Base-by-base conservation (phyloP, 1,284 basidiomycete species). In the Anthracocystis setariae region DNA sequence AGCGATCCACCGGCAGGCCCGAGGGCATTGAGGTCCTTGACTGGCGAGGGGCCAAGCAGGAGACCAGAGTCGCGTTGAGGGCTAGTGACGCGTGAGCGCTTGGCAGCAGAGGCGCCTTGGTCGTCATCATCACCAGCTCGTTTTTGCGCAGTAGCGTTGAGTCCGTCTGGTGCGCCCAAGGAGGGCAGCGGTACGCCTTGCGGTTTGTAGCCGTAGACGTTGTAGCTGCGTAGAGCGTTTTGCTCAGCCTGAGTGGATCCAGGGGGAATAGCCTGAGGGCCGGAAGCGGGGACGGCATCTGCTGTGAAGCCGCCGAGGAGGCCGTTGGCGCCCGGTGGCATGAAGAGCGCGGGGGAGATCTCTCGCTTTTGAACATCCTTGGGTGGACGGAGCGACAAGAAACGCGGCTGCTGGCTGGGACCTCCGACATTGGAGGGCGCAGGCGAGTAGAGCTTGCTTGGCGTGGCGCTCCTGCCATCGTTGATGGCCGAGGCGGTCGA, bases 1-100 rank as follows among this genome's bases (percentile, higher is more conserved):
- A 78, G 55, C 15, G 62, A 66, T 18, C 78, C 69, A 37, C 69
- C 74, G 12, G 73, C 54, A 5, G 75, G 75, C 13, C 74, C 77
- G 10, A 82, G 74, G 12, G 67, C 65, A 46, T 81, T 80, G 42
- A 82, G 65, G 39, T 82, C 79, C 54, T 73, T 80, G 59, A 82
- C 80, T 7, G 75, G 77, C 51, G 78, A 73, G 13, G 66, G 71
- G 33, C 62, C 77, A 20, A 73, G 35, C 40, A 56, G n/a, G 35
- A 59, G 51, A 27, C 54, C 53, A 18, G 53, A 49, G 8, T 61
- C 58, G 10, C 64, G 69, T 25, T 50, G 49, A 3, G 69, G 64
- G 15, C 64, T 73, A 1, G 42, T 50, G 27, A 69, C n/a, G 27
- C 71, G 56, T n/a, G 66, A 62, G 18, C 61, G 66, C 53, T 73